Evolutionary conservation across 148 eudicot genomes (phyloP).

Genomic region (Chenopodium album): DNA sequence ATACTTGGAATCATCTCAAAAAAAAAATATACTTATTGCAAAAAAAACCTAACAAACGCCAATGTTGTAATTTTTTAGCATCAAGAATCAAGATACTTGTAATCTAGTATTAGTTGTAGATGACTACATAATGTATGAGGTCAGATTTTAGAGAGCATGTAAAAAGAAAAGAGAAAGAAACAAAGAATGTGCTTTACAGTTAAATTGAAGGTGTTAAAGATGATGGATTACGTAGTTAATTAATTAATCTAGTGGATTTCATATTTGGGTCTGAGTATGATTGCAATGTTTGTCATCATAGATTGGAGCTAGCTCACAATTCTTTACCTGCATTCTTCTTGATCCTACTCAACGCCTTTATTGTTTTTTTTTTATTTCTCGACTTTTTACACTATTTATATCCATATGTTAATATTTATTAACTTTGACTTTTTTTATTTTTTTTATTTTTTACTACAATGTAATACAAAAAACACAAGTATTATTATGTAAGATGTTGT

Average conservation of each 20-base stretch:
- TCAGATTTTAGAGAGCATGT: neutral
- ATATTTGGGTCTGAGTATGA: conserved; percentile 10
- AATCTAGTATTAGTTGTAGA: too few relatives aligned
- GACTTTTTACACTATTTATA: too few relatives aligned
- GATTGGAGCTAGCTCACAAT: conserved; percentile 7
- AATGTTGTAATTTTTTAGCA: neutral
- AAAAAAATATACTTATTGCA: too few relatives aligned
- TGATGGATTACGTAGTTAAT: too few relatives aligned
- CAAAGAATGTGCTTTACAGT: conserved; percentile 9
- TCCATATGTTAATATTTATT: too few relatives aligned
- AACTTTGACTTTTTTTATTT: too few relatives aligned
- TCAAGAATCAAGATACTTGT: neutral
- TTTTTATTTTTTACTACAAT: too few relatives aligned
- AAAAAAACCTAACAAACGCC: too few relatives aligned
- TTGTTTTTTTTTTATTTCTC: neutral
- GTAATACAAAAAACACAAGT: too few relatives aligned
- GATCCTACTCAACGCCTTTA: neutral
- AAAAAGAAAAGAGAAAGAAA: neutral
- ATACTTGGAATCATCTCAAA: too few relatives aligned
- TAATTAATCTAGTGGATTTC: neutral
- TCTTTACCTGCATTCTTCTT: neutral
- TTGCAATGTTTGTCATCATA: neutral
- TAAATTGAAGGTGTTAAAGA: neutral
- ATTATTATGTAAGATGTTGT: too few relatives aligned
- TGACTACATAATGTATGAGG: neutral